Conservation (phyloP, 2,329 filamentous ascomycete species). For the Diplocarpon rosae region DNA sequence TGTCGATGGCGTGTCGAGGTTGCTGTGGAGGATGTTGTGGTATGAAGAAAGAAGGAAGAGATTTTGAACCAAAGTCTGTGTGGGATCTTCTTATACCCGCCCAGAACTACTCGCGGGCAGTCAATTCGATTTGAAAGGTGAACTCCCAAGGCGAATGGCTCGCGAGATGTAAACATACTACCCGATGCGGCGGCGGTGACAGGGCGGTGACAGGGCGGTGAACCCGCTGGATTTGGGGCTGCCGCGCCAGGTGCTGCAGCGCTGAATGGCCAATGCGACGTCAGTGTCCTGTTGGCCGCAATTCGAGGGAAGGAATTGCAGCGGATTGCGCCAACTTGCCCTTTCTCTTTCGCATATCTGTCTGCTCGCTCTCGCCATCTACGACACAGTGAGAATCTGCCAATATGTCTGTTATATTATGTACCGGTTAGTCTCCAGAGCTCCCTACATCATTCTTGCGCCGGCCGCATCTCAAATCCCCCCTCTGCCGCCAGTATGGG, state of each 20-base stretch:
- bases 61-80: too few relatives aligned
- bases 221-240: neutral
- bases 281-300: neutral
- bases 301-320: neutral
- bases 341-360: neutral
- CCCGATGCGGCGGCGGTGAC: too few relatives aligned
- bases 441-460: neutral
- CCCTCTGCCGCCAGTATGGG: neutral
- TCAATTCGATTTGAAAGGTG: too few relatives aligned
- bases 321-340: neutral
- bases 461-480: constrained; percentile 17
- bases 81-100: too few relatives aligned
- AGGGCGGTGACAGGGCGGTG: neutral
- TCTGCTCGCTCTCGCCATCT: too few relatives aligned
- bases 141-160: too few relatives aligned
- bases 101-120: too few relatives aligned
- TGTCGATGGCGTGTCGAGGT: too few relatives aligned
- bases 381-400: neutral
- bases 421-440: constrained; percentile 17
- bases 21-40: too few relatives aligned
- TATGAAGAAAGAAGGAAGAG: too few relatives aligned
- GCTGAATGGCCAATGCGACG: neutral
- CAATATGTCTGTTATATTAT: constrained; percentile 22
- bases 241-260: neutral
- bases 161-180: too few relatives aligned